Evolutionary conservation across 2,329 filamentous ascomycete species (phyloP), one percentile per base, ranked within the genome.

Genomic region (Phialophora tarda): DNA sequence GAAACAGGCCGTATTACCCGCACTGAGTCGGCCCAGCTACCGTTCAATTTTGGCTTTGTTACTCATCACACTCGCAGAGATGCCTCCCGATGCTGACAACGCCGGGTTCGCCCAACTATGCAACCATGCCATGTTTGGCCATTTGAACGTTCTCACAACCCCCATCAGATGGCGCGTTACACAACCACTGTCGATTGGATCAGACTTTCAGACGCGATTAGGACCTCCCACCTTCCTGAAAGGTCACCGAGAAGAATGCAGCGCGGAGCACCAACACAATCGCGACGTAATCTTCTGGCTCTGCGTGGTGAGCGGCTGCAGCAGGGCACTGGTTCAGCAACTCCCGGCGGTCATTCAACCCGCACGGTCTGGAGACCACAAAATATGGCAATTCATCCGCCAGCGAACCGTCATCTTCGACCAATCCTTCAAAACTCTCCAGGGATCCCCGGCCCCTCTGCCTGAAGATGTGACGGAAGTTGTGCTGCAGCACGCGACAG

Each of bases 331-430:
- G 4, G 53, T 63, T 14, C 51, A 57, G 3, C 59, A 53, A 26
- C n/a, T 17, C 12, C 59, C 64, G 4, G 23, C 53, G 1, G 47
- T 62, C 26, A 14, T 66, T 10, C 41, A 59, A 3, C 59, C 64
- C 5, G 50, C 41, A 4, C 30, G 24, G 17, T 51, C 51, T 4
- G 64, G 38, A 17, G 64, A 66, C 24, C 51, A 47, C 17, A 30
- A 51, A 47, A 44, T 62, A 2, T 66, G 64, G 64, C 53, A 66
- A 12, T 59, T 66, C 38, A 66, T 66, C 48, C 64, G 64, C 44
- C 64, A 66, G 24, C 64, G 64, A 21, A 66, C 59, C 14, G 59
- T 62, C 11, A 63, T 66, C n/a, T 66, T 66, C 47, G 53, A 62
- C 14, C 51, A 63, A 21, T 61, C 64, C 8, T 66, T 66, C 48